Conservation (phyloP, 768 basidiomycete species). For the Leccinellum rugosiceps region DNA sequence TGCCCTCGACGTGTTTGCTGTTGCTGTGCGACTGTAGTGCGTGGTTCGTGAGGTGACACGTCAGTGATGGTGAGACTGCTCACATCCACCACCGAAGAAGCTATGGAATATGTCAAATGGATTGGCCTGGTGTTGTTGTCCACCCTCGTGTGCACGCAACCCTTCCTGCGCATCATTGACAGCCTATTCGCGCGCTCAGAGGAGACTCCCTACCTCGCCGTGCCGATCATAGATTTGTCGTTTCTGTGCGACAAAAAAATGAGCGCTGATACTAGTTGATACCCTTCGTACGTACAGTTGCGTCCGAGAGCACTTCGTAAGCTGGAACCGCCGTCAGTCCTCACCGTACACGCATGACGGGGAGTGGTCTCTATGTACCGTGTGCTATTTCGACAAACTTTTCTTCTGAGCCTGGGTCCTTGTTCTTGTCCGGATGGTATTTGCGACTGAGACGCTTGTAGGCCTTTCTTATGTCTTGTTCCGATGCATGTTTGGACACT, state of each 20-base stretch:
- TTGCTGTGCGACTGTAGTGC: conserved; percentile 27
- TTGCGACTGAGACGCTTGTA: conserved; percentile 88
- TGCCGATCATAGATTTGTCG: conserved; percentile 90
- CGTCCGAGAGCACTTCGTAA: conserved; percentile 92
- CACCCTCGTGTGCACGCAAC: conserved; percentile 85
- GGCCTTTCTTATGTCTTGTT: conserved; percentile 86
- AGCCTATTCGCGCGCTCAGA: conserved; percentile 4
- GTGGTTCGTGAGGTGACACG: not conserved
- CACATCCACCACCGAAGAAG: conserved; percentile 86
- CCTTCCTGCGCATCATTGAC: conserved; percentile 59
- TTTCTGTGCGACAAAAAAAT: conserved; percentile 52
- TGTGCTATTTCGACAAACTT: conserved; percentile 90
- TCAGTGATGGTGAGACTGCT: conserved; percentile 27
- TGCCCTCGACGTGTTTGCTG: conserved; percentile 75
- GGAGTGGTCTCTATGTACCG: conserved; percentile 48
- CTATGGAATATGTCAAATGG: conserved; percentile 93
- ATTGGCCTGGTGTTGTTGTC: conserved; percentile 70
- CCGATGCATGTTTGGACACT: conserved; percentile 77
- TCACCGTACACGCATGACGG: not conserved
- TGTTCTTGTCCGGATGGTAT: conserved; percentile 96
- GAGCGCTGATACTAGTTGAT: not conserved
- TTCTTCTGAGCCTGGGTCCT: conserved; percentile 73
- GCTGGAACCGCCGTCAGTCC: conserved; percentile 43
- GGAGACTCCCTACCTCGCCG: conserved; percentile 60
- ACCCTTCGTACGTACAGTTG: conserved; percentile 48